Evolutionary conservation across 805 yeast genomes (phyloP).

Genomic region (Candida yuanshanica): DNA sequence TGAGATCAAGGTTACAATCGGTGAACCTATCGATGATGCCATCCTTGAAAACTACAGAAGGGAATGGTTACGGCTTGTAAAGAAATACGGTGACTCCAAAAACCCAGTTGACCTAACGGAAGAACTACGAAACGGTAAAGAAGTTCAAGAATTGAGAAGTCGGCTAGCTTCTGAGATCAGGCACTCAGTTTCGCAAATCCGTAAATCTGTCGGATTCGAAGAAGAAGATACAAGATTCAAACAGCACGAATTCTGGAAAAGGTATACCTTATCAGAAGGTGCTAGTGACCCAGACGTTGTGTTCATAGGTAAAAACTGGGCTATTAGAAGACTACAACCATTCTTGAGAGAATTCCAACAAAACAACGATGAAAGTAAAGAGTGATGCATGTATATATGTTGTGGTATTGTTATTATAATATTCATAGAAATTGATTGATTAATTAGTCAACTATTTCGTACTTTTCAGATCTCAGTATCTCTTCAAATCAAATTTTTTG

Average conservation of each 20-base stretch:
- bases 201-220: conserved; percentile 37
- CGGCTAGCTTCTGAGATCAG: conserved; percentile 66
- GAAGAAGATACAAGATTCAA: conserved; percentile 67
- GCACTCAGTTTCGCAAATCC: conserved; percentile 46
- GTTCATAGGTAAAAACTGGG: conserved; percentile 81
- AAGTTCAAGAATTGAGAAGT: conserved; percentile 63
- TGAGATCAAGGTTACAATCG: conserved; percentile 63
- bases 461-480: neutral
- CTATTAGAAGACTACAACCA: conserved; percentile 62
- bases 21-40: conserved; percentile 60
- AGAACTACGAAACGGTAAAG: conserved; percentile 56
- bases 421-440: neutral
- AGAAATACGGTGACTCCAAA: conserved; percentile 43
- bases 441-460: neutral
- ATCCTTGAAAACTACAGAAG: conserved; percentile 54
- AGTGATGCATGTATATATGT: neutral
- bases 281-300: conserved; percentile 58
- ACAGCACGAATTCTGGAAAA: conserved; percentile 69
- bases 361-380: neutral
- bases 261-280: conserved; percentile 61
- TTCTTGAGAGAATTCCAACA: conserved; percentile 25
- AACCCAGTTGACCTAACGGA: conserved; percentile 54
- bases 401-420: neutral
- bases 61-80: conserved; percentile 64
- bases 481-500: conserved; percentile 3